Base-by-base conservation (phyloP, 208 protist species). In the Phytomonas sp. region DNA sequence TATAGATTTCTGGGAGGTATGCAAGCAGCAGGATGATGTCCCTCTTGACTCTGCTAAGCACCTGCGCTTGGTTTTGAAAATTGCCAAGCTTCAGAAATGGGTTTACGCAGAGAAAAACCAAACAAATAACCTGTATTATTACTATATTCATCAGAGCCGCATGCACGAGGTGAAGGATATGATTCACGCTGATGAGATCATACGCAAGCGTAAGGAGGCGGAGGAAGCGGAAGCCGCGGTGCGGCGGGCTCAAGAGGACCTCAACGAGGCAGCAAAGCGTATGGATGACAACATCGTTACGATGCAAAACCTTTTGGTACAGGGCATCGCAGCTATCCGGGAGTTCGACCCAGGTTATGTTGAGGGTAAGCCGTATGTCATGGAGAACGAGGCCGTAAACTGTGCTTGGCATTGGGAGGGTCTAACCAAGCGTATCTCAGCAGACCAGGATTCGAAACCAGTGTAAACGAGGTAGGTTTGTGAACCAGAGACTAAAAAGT, bases 61-160 rank as follows among this genome's bases (percentile, higher is more conserved):
- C 79, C 79, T 96, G 46, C 88, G 91, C 13, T 70, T 90, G 7
- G 85, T 96, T 29, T 76, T 96, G 60, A 92, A 92, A 67, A 88
- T 96, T 29, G 88, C 91, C 43, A 88, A 88, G 66, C 67, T 92
- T 66, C 87, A 94, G 74, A 80, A 86, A 53, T 96, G 91, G 89
- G 84, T 93, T 29, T 94, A 96, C 65, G 86, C 84, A 23, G 88
- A 96, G 78, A 96, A 96, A 80, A 94, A 96, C 69, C 89, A 95
- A 64, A 87, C 83, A 1, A 84, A 94, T 74, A 94, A 94, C 75
- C 65, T 92, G 17, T 93, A 87, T 77, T 96, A 94, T 70, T 94
- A 92, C 74, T 91, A 94, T 85, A 72, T 96, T 20, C 80, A 96
- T 67, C 84, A 92, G 53, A 83, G 81, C 60, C 82, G 89, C 67